Percentiles rank a stretch among this genome's conserved stretches.
phyloP scores from a whole-genome alignment of 805 yeast species.

The Yamadazyma phyllophila region DNA sequence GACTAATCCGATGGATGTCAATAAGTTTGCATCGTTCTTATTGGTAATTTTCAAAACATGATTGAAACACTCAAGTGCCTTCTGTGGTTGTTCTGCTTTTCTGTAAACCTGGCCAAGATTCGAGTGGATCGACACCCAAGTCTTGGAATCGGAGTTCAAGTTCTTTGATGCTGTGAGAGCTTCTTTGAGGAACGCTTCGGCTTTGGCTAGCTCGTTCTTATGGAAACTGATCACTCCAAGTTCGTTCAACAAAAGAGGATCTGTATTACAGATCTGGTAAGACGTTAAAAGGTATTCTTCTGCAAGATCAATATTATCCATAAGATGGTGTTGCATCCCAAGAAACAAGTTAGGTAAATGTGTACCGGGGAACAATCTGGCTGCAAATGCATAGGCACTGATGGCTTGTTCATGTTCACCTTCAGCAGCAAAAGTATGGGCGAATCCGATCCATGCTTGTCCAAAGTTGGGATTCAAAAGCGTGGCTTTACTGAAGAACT shows the following conservation, averaged over 20 bases:
- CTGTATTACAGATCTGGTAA: conserved; percentile 73
- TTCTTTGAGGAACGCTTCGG: conserved; percentile 66
- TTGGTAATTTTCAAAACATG: conserved; percentile 69
- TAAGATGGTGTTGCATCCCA: conserved; percentile 94
- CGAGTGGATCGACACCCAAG: conserved; percentile 81
- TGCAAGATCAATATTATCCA: conserved; percentile 78
- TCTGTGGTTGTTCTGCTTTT: conserved; percentile 55
- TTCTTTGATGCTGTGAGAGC: conserved; percentile 70
- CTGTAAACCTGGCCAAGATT: conserved; percentile 89
- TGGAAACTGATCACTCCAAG: conserved; percentile 90
- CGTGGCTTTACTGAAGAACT: conserved; percentile 86
- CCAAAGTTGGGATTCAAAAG: conserved; percentile 85
- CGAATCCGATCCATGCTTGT: conserved; percentile 97
- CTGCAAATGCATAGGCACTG: conserved; percentile 94
- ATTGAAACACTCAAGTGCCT: conserved; percentile 72
- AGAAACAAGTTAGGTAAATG: conserved; percentile 86
- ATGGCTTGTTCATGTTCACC: conserved; percentile 99
- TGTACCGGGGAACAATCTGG: conserved; percentile 84
- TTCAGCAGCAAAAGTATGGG: conserved; percentile 95
- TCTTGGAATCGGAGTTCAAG: conserved; percentile 73
- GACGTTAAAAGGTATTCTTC: conserved; percentile 82
- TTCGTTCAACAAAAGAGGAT: conserved; percentile 87
- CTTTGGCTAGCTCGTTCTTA: conserved; percentile 59
- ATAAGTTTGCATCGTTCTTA: conserved; percentile 65
- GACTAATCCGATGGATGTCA: conserved; percentile 82